Evolutionary conservation across 257 asterid species (phyloP), one percentile per base, ranked within the genome.

Genomic region (Solanum pimpinellifolium): DNA sequence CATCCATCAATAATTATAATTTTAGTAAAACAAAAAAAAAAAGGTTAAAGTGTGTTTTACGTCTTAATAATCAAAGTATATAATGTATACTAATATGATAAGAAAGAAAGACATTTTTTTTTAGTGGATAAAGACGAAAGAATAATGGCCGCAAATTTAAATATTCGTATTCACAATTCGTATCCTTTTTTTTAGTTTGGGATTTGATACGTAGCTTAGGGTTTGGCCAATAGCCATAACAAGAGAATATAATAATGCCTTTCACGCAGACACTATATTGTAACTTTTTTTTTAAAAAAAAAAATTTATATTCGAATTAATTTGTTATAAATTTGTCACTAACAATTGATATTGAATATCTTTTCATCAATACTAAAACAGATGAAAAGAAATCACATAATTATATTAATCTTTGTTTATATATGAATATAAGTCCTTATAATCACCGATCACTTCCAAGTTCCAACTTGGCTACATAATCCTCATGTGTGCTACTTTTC

Each of bases 141-240:
- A 80, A 80, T 78, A 47, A 80, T 78, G 80, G 86, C 89, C 85
- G 86, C 87, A 83, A 78, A 62, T 47, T 86, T 44, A 14, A 75
- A 44, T 73, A 56, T 86, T 84, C 83, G 76, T 89, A 85, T 46
- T 72, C 83, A 75, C 44, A 37, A 80, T 75, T 89, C 25, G 88
- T 37, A 44, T 39, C 65, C 39, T 62, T 72, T 84, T 31, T 35
- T 75, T 69, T 52, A 1, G 68, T 35, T 14, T 65, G 77, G 42
- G 72, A 47, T 59, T 87, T 47, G 90, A 41, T 87, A 42, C 29
- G 83, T 85, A 81, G 86, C 39, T 60, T 85, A 85, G 87, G 90
- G 87, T 87, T 87, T 85, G 91, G 88, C 86, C 83, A 60, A 35
- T 85, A 10, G 90, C 87, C 87, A 80, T 80, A 70, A 84, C 42